Evolutionary conservation across 345 rosid species (phyloP).

Genomic region (Salix suchowensis): DNA sequence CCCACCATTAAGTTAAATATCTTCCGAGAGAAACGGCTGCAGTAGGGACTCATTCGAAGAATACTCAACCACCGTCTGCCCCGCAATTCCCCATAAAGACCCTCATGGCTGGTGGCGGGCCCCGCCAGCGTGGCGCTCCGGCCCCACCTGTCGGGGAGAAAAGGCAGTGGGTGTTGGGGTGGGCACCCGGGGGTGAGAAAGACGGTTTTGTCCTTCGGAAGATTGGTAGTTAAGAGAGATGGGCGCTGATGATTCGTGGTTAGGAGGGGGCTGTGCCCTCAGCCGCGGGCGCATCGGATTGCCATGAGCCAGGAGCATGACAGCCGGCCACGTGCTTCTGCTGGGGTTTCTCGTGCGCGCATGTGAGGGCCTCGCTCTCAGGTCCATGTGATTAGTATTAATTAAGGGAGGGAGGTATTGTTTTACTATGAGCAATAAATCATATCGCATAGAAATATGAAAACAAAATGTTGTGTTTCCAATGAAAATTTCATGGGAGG

Average conservation of each 20-base stretch:
- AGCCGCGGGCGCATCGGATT: constrained; percentile 3
- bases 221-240: background rate
- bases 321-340: constrained; percentile 56
- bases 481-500: background rate
- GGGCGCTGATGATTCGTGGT: background rate
- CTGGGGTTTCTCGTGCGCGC: constrained; percentile 51
- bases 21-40: too few relatives aligned
- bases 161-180: background rate
- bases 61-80: constrained; percentile 18
- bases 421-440: background rate
- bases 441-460: background rate
- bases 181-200: background rate
- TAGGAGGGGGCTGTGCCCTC: background rate
- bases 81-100: constrained; percentile 1
- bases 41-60: background rate
- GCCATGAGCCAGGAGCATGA: constrained; percentile 23
- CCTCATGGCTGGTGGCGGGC: background rate
- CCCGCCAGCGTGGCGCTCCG: background rate
- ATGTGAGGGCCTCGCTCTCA: constrained; percentile 43
- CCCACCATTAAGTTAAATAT: background rate
- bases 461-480: background rate
- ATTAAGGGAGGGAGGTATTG: background rate
- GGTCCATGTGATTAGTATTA: constrained; percentile 23
- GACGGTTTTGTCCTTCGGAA: constrained; percentile 1
- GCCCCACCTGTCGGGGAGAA: constrained; percentile 14